These are phyloP conservation scores for Danielia oregonensis DNA, from an alignment of 805 yeast genomes.

Conservation along the genomic window DNA sequence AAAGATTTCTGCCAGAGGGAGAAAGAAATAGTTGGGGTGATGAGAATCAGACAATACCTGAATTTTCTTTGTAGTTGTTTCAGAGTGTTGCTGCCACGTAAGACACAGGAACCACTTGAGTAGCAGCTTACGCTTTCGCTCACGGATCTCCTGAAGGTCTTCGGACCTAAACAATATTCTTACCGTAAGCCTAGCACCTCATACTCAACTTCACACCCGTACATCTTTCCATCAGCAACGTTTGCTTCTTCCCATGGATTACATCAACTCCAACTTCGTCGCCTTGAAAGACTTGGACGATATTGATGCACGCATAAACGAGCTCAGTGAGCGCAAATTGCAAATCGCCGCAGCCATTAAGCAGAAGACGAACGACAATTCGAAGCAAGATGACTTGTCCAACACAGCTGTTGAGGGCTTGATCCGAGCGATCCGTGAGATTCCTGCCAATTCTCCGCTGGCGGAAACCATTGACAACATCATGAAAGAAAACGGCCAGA, in stretches of 20 bases:
- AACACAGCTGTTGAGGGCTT: conserved; percentile 7
- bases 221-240: not conserved
- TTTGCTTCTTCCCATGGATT: conserved; percentile 16
- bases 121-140: no score
- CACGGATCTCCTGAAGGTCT: no score
- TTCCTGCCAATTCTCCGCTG: not conserved
- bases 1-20: no score
- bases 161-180: no score
- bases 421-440: not conserved
- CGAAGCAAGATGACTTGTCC: conserved; percentile 1
- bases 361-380: conserved; percentile 1
- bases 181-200: no score
- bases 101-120: no score
- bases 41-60: no score
- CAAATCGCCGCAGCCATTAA: conserved; percentile 5
- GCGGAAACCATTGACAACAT: conserved; percentile 1
- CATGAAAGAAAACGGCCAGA: conserved; percentile 3
- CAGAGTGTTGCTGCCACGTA: no score
- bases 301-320: conserved; percentile 23
- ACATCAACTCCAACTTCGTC: conserved; percentile 33
- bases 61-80: no score
- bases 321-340: conserved; percentile 18
- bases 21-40: no score
- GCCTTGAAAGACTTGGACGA: conserved; percentile 30
- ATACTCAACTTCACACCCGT: conserved; percentile 1